Conservation (phyloP, 2,329 filamentous ascomycete genomes). For the Helotiales sp. region DNA sequence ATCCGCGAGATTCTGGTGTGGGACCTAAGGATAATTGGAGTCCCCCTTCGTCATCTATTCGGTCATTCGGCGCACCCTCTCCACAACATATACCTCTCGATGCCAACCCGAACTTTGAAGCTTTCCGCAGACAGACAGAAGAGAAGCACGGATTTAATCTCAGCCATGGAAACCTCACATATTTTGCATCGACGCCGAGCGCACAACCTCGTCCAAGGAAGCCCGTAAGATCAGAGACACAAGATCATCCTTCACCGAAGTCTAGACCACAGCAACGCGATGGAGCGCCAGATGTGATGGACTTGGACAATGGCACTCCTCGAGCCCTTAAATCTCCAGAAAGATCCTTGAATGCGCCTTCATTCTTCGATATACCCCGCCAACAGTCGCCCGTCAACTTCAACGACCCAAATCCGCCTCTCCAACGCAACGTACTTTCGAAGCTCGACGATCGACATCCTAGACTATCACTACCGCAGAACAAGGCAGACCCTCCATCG, state of each 20-base stretch:
- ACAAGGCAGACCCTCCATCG: constrained; percentile 43
- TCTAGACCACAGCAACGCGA: constrained; percentile 18
- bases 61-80: constrained; percentile 66
- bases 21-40: constrained; percentile 74
- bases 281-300: constrained; percentile 36
- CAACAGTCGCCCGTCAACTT: constrained; percentile 48
- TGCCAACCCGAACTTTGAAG: constrained; percentile 79
- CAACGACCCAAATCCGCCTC: constrained; percentile 31
- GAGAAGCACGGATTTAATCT: constrained; percentile 56
- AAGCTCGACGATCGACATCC: constrained; percentile 51
- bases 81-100: constrained; percentile 71
- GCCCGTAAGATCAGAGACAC: constrained; percentile 23
- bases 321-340: not conserved
- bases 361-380: constrained; percentile 44
- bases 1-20: constrained; percentile 62
- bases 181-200: constrained; percentile 43
- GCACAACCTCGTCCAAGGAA: constrained; percentile 20
- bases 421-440: constrained; percentile 27
- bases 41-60: constrained; percentile 67
- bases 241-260: constrained; percentile 26
- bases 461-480: constrained; percentile 54
- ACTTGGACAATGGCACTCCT: constrained; percentile 40
- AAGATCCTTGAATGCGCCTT: constrained; percentile 21
- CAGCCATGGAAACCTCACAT: constrained; percentile 41
- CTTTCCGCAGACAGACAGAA: constrained; percentile 74